Evolutionary conservation across 2,329 filamentous ascomycete species (phyloP), one percentile per base, ranked within the genome.

Genomic region (Nothophaeocryptopus gaeumannii): DNA sequence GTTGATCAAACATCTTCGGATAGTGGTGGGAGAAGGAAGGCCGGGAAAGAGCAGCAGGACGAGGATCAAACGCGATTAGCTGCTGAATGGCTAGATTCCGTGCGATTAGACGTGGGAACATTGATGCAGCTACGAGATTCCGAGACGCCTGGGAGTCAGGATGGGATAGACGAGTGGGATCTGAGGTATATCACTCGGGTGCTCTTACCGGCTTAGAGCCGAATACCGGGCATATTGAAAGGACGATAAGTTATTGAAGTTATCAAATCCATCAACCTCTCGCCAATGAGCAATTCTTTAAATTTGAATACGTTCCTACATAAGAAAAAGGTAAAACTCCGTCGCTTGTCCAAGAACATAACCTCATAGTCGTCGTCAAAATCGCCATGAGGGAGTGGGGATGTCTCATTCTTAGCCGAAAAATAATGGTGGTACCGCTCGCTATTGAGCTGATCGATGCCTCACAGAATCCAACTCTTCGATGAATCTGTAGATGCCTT

Each of bases 401-500:
- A 61, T 58, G 58, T 60, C 20, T 26, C 58, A 58, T 50, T 60
- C 55, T 59, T 31, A 55, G 48, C 45, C 54, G 29, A 35, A 32
- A 11, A 48, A 47, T n/a, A n/a, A n/a, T n/a, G n/a, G n/a, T n/a
- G 14, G 42, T 44, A 42, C 36, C 46, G 20, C 31, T 39, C 45
- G 35, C n/a, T 35, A 31, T 26, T n/a, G 7, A 32, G 5, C 14
- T 14, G 8, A 32, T 12, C 5, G 13, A 33, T 58, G 67, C 31
- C 62, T 49, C 34, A 74, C 74, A 36, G 71, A 68, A 65, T 85
- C 82, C 59, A 83, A 84, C 56, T 84, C 78, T 58, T 83, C 79
- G 51, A 86, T 73, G 62, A 86, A 86, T 43, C 75, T 74, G 60
- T 84, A 82, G 31, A 87, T 85, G 2, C 83, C 83, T 61, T 86